These are phyloP conservation scores for Wickerhamia fluorescens DNA, from an alignment of 805 yeast genomes.

Conservation along the genomic window DNA sequence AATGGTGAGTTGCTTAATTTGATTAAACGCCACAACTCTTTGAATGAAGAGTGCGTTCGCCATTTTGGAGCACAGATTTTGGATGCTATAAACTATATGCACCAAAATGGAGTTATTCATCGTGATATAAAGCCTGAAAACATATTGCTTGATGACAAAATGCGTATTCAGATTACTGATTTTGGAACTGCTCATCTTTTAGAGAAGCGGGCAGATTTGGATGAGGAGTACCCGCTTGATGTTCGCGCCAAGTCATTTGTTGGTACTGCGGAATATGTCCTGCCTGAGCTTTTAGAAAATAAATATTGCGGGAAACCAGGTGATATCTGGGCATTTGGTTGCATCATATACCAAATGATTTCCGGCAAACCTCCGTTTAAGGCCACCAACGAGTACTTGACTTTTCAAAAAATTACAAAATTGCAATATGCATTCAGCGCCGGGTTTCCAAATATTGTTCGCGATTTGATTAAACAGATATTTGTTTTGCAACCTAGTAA, in stretches of 20 bases:
- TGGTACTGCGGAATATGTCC: slow-evolving; percentile 80
- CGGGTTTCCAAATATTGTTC: slow-evolving; percentile 51
- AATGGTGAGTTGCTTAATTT: slow-evolving; percentile 69
- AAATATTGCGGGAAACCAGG: slow-evolving; percentile 59
- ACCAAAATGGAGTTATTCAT: slow-evolving; percentile 68
- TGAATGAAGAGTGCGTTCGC: slow-evolving; percentile 60
- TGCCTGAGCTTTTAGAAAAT: slow-evolving; percentile 72
- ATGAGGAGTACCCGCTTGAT: slow-evolving; percentile 56
- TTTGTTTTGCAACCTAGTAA: slow-evolving; percentile 65
- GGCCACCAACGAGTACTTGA: slow-evolving; percentile 74
- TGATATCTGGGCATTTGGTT: slow-evolving; percentile 58
- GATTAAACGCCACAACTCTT: slow-evolving; percentile 61
- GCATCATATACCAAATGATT: slow-evolving; percentile 54
- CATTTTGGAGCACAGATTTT: slow-evolving; percentile 69
- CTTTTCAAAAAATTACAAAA: slow-evolving; percentile 76
- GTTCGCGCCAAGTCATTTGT: slow-evolving; percentile 74
- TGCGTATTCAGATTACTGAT: slow-evolving; percentile 67
- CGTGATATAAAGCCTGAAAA: slow-evolving; percentile 83
- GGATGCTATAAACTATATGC: slow-evolving; percentile 69
- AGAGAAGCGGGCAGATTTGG: slow-evolving; percentile 40
- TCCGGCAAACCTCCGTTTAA: slow-evolving; percentile 74
- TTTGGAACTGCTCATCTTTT: slow-evolving; percentile 78
- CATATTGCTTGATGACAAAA: slow-evolving; percentile 54
- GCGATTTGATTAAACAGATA: slow-evolving; percentile 60
- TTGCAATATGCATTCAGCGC: slow-evolving; percentile 70